Evolutionary conservation across 2,329 filamentous ascomycete species (phyloP), one percentile per base, ranked within the genome.

Genomic region (Fusarium sp.): DNA sequence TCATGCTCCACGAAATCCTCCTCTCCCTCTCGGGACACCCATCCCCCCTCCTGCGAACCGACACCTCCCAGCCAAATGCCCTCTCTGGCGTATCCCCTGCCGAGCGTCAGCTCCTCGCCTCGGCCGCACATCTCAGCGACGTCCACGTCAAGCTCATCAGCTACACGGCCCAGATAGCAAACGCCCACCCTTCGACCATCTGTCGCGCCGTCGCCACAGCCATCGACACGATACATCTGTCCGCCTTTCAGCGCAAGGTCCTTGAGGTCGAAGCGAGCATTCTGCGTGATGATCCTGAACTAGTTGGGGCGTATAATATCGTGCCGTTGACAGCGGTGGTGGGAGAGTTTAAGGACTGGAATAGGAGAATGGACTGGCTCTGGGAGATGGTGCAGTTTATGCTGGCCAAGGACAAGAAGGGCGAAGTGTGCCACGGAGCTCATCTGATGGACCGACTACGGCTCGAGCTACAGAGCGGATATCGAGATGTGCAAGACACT

Each of bases 1-100:
- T 76, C 76, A 99, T 99, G 97, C 94, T 99, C 83, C 97, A 98
- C 90, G 97, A 99, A 88, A 95, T 99, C 86, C 92, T 98, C 84
- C 92, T 99, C 84, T 96, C 95, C 83, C 92, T 98, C 84, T 97
- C 95, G 79, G 96, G 97, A 77, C 94, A 98, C 85, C 93, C 94
- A 74, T 98, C 96, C 75, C 93, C 95, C 76, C 90, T 98, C 81
- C 93, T 98, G 85, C 89, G 90, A 82, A 81, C 85, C 77, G 82
- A 86, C 77, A 80, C 84, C 78, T 83, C 86, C 77, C 86, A 85
- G 74, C 81, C 85, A 80, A 83, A 84, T 77, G 81, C 86, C 63
- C 79, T 84, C 79, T 82, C 86, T 78, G 81, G 88, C 80, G 82
- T 92, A 80, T 94, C 95, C 54, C 93, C 94, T 43, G 92, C 95